Evolutionary conservation across 2,329 filamentous ascomycete species (phyloP).

Genomic region (Kalmusia sp.): DNA sequence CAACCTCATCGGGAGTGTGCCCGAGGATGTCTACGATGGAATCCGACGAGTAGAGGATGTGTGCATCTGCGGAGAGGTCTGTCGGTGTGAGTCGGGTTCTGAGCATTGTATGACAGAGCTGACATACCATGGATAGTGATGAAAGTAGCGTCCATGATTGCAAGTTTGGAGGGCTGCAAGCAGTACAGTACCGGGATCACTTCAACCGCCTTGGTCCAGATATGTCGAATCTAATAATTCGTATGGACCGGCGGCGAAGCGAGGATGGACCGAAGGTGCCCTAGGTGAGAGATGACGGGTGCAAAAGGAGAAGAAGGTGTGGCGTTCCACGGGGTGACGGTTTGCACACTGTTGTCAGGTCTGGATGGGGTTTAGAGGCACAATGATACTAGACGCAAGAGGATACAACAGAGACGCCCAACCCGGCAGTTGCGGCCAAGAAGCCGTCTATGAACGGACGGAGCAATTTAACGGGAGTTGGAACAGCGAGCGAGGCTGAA

Average conservation of each 20-base stretch:
- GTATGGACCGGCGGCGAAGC: constrained; percentile 34
- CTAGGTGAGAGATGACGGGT: constrained; percentile 18
- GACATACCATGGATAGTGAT: constrained; percentile 85
- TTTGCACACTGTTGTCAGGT: constrained; percentile 6
- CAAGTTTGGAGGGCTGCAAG: constrained; percentile 1
- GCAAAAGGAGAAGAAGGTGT: constrained; percentile 28
- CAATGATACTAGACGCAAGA: background rate
- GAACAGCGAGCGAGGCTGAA: background rate
- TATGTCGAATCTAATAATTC: constrained; percentile 49
- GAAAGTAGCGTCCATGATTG: constrained; percentile 76
- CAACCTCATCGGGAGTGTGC: constrained; percentile 77
- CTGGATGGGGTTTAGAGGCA: background rate
- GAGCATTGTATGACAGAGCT: constrained; percentile 13
- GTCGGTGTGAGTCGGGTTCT: constrained; percentile 16
- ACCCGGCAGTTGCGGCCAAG: background rate
- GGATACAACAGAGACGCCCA: background rate
- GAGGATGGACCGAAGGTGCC: constrained; percentile 8
- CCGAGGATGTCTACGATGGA: constrained; percentile 85
- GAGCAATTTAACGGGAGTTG: background rate
- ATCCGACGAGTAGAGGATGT: constrained; percentile 82
- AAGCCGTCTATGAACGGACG: background rate
- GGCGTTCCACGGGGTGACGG: constrained; percentile 28
- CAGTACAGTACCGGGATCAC: constrained; percentile 2
- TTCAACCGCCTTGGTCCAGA: constrained; percentile 34
- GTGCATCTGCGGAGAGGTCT: constrained; percentile 79